Evolutionary conservation across 495 filamentous ascomycete species (phyloP).

Genomic region (Trichoderma virens): DNA sequence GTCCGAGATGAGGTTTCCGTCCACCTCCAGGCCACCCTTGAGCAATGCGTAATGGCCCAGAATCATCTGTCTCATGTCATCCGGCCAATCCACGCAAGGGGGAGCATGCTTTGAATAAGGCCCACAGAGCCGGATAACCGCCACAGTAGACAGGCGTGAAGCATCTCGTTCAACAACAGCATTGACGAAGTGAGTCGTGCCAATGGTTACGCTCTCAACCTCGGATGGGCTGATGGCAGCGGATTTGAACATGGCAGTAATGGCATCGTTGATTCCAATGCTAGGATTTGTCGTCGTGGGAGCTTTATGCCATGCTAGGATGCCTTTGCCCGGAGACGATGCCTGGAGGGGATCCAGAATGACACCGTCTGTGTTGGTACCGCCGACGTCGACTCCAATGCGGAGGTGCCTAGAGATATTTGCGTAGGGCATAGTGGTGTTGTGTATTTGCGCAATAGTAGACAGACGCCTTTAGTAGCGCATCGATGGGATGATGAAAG

Average conservation of each 20-base stretch:
- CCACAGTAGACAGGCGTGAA: constrained; percentile 42
- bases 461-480: neutral
- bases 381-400: constrained; percentile 42
- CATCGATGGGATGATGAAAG: neutral
- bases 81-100: constrained; percentile 44
- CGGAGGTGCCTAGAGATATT: constrained; percentile 21
- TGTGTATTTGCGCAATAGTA: neutral
- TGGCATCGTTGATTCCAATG: constrained; percentile 43
- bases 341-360: constrained; percentile 42
- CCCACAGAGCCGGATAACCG: constrained; percentile 46
- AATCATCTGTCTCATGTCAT: constrained; percentile 38
- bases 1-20: constrained; percentile 38
- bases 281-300: constrained; percentile 51
- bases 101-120: constrained; percentile 47
- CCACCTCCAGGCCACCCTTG: constrained; percentile 43
- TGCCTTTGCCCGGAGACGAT: constrained; percentile 31
- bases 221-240: constrained; percentile 28
- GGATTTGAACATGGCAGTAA: constrained; percentile 38
- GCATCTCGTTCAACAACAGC: constrained; percentile 52
- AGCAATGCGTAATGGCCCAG: constrained; percentile 37
- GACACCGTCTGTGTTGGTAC: constrained; percentile 57
- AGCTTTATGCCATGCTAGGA: constrained; percentile 48
- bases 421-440: neutral
- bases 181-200: constrained; percentile 59
- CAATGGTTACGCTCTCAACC: constrained; percentile 51